These are phyloP conservation scores for Rubia peregrina DNA, from an alignment of 305 asterid species.

Conservation along the genomic window DNA sequence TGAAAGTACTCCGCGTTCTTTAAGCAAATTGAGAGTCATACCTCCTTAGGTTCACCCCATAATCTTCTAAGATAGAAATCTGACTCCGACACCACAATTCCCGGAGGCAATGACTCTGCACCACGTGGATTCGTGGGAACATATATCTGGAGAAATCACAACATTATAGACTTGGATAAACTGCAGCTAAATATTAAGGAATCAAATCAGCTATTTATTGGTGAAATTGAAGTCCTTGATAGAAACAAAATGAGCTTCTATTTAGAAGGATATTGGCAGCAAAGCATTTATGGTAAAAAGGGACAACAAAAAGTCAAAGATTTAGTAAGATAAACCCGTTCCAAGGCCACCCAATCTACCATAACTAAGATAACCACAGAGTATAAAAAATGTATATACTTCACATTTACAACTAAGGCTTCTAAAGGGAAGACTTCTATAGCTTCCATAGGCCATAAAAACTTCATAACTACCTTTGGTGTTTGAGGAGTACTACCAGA, in stretches of 20 bases:
- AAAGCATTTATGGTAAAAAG: not conserved
- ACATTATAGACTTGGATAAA: slow-evolving; percentile 15
- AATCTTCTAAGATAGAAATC: slow-evolving; percentile 47
- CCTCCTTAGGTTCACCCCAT: slow-evolving; percentile 61
- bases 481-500: slow-evolving; percentile 33
- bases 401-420: not conserved
- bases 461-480: slow-evolving; percentile 33
- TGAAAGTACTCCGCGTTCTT: not conserved
- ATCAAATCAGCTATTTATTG: not conserved
- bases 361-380: not conserved
- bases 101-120: slow-evolving; percentile 61
- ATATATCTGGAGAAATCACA: slow-evolving; percentile 32
- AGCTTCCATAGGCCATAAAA: slow-evolving; percentile 21
- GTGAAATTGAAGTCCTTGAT: not conserved
- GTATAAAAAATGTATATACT: not conserved
- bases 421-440: slow-evolving; percentile 23
- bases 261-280: not conserved
- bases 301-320: not conserved
- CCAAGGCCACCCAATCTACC: not conserved
- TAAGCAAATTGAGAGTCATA: slow-evolving; percentile 16
- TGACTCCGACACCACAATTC: slow-evolving; percentile 46
- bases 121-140: slow-evolving; percentile 63
- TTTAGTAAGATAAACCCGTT: not conserved
- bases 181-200: not conserved
- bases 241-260: not conserved